Evolutionary conservation across 2,329 filamentous ascomycete species (phyloP), one percentile per base, ranked within the genome.

Genomic region (Phaeomoniella chlamydospora): DNA sequence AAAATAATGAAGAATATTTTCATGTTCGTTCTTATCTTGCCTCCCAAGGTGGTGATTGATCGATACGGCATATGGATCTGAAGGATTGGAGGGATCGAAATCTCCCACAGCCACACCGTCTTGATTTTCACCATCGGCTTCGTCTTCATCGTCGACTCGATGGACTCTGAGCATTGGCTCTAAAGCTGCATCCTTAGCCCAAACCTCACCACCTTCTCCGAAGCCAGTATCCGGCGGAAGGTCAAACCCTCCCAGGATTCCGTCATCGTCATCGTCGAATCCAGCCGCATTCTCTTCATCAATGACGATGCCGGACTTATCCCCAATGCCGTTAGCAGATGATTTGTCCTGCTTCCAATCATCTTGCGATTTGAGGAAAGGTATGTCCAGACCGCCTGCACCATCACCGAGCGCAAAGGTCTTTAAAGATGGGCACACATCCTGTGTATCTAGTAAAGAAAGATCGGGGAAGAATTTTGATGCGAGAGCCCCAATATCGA

Each of bases 1-100:
- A 52, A 98, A 98, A 62, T 96, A 98, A 51, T 83, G 81, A n/a
- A 98, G 70, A 39, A 98, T 94, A 49, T 94, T 88, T 47, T 96
- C 85, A 52, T 94, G 86, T 54, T 80, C 65, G 18, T 36, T 18
- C n/a, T 16, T 32, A 6, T 14, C 6, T n/a, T 22, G 34, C 12
- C 16, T 18, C 19, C 41, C 68, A 37, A 75, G 74, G 35, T 72
- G 68, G 46, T 80, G 80, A 29, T 73, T 74, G 63, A 94, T 75
- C n/a, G 81, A 81, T 5, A 94, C 72, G 15, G 79, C 69, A 52
- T 85, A 94, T 43, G 83, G 73, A 38, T 77, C 76, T 26, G 77
- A 77, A 19, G 34, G 34, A 30, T 36, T 36, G 6, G 34, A 9
- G 14, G 71, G 66, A 41, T 80, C 76, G 39, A 80, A 74, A 4